These are phyloP conservation scores for Neotropicomus parvogracilis DNA, from an alignment of 1,284 basidiomycete genomes.

Conservation along the genomic window DNA sequence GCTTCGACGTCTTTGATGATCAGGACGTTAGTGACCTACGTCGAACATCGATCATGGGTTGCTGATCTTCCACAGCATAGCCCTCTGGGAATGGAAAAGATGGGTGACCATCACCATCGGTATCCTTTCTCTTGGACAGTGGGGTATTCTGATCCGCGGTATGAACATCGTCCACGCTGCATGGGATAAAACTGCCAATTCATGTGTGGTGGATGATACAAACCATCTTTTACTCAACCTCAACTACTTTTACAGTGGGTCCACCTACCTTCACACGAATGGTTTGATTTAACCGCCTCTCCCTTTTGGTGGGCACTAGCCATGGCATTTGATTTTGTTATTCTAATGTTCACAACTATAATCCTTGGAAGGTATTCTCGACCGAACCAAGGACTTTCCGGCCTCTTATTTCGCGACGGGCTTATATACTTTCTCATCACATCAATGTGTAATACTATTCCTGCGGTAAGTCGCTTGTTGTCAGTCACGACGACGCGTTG, in stretches of 20 bases:
- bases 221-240: constrained; percentile 50
- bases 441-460: constrained; percentile 61
- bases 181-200: constrained; percentile 40
- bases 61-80: constrained; percentile 43
- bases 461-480: constrained; percentile 52
- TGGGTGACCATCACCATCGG: constrained; percentile 49
- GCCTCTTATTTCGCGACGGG: constrained; percentile 70
- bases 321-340: constrained; percentile 63
- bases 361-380: constrained; percentile 49
- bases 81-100: constrained; percentile 62
- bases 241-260: constrained; percentile 67
- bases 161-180: constrained; percentile 59
- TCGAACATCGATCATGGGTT: not conserved
- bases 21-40: constrained; percentile 47
- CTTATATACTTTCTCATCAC: constrained; percentile 62
- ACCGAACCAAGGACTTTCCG: constrained; percentile 49
- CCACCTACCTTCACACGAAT: not conserved
- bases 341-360: constrained; percentile 51
- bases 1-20: constrained; percentile 60
- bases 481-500: not conserved
- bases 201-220: constrained; percentile 52
- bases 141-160: constrained; percentile 62
- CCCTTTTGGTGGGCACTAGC: constrained; percentile 37
- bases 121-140: constrained; percentile 55
- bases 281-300: not conserved